phyloP scores from a whole-genome alignment of 164 flowering plant genomes.

The Umbilicus rupestris region DNA sequence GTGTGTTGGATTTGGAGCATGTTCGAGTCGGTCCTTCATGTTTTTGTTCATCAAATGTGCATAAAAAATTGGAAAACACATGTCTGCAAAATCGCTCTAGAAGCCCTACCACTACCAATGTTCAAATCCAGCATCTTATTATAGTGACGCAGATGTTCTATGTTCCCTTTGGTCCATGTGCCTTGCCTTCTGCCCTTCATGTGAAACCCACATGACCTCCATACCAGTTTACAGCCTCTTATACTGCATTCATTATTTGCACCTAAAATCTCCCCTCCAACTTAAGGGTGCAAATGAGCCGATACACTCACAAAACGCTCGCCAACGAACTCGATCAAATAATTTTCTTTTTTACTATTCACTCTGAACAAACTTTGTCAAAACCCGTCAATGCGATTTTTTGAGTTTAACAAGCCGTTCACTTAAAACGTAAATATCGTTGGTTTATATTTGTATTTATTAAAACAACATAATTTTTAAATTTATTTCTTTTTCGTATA shows the following conservation, averaged over 20 bases:
- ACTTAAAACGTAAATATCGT: no score
- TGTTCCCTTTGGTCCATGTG: slow-evolving; percentile 39
- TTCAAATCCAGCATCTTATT: background rate
- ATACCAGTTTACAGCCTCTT: slow-evolving; percentile 17
- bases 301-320: no score
- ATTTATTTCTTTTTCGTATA: no score
- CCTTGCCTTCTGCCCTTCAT: slow-evolving; percentile 19
- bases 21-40: background rate
- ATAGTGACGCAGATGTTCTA: slow-evolving; percentile 34
- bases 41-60: background rate
- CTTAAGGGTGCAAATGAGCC: no score
- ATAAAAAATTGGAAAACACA: background rate
- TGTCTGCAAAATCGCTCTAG: background rate
- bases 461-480: no score
- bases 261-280: no score
- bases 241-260: background rate
- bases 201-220: slow-evolving; percentile 49
- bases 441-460: no score
- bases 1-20: background rate
- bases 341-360: no score
- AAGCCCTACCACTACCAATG: slow-evolving; percentile 1
- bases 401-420: no score
- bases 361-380: no score
- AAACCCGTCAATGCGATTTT: no score
- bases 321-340: no score